These are phyloP conservation scores for Straminergon stramineum DNA, from an alignment of 225 moss, liverwort and hornwort genomes.

Conservation along the genomic window DNA sequence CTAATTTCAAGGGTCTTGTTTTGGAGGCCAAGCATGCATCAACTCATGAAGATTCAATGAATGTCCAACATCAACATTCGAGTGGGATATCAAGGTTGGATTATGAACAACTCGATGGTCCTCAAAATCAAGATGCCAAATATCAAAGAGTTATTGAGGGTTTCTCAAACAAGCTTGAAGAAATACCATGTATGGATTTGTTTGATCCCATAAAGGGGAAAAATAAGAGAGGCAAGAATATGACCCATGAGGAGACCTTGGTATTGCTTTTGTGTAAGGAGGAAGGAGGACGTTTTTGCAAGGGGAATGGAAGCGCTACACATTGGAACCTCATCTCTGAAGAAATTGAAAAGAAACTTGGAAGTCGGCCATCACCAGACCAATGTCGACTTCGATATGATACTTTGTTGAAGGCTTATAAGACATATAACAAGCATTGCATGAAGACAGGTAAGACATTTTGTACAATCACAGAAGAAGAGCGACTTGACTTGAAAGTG, in stretches of 20 bases:
- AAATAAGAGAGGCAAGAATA: neutral
- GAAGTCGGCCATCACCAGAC: neutral
- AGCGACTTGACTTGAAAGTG: neutral
- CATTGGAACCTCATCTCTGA: neutral
- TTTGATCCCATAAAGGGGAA: rapidly evolving
- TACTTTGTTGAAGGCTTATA: neutral
- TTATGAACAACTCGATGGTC: neutral
- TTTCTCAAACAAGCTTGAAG: neutral
- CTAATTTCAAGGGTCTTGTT: neutral
- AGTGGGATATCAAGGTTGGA: neutral
- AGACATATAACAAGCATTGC: neutral
- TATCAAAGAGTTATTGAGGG: rapidly evolving
- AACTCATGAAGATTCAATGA: neutral
- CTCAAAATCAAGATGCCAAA: rapidly evolving
- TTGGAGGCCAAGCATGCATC: neutral
- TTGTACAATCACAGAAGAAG: rapidly evolving
- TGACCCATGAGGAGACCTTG: neutral
- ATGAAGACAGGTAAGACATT: rapidly evolving
- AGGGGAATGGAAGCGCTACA: neutral
- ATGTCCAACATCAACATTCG: neutral
- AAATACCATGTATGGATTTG: neutral
- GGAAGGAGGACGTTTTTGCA: neutral
- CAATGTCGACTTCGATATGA: neutral
- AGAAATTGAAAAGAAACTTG: neutral
- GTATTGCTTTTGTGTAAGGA: neutral